Conservation (phyloP, 176 grass and related monocot genomes). For the Musa itinerans region DNA sequence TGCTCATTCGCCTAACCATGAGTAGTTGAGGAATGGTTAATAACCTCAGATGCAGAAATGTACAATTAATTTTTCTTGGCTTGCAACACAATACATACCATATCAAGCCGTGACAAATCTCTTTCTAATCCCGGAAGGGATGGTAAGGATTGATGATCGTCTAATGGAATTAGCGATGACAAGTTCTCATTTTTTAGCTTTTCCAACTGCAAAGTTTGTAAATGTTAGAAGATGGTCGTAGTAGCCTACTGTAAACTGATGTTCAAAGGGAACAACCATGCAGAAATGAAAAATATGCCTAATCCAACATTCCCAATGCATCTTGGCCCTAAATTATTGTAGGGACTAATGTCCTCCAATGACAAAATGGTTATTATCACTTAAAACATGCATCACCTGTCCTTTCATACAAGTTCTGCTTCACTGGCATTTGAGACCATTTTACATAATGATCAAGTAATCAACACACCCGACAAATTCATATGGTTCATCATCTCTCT, state of each 20-base stretch:
- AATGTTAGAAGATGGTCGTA: slow-evolving; percentile 17
- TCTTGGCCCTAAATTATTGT: no score
- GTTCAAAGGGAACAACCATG: neutral
- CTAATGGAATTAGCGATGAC: slow-evolving; percentile 61
- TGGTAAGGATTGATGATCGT: slow-evolving; percentile 46
- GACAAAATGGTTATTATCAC: neutral
- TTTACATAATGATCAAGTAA: no score
- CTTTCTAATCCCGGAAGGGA: slow-evolving; percentile 70
- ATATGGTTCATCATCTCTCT: no score
- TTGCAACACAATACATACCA: slow-evolving; percentile 28
- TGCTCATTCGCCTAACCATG: slow-evolving; percentile 81
- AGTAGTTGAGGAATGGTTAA: slow-evolving; percentile 9
- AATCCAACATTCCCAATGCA: neutral
- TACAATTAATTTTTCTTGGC: neutral
- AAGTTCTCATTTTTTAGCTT: slow-evolving; percentile 68
- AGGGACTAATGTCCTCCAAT: neutral
- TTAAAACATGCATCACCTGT: neutral
- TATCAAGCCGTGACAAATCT: slow-evolving; percentile 80
- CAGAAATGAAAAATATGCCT: neutral
- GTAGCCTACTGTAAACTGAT: neutral
- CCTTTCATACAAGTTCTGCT: no score
- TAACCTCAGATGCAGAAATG: neutral
- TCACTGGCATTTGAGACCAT: no score
- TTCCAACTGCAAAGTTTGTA: slow-evolving; percentile 59
- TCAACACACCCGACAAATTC: no score